Evolutionary conservation across 257 asterid genomes (phyloP), one percentile per base, ranked within the genome.

Genomic region (Solanum infundibuliforme): DNA sequence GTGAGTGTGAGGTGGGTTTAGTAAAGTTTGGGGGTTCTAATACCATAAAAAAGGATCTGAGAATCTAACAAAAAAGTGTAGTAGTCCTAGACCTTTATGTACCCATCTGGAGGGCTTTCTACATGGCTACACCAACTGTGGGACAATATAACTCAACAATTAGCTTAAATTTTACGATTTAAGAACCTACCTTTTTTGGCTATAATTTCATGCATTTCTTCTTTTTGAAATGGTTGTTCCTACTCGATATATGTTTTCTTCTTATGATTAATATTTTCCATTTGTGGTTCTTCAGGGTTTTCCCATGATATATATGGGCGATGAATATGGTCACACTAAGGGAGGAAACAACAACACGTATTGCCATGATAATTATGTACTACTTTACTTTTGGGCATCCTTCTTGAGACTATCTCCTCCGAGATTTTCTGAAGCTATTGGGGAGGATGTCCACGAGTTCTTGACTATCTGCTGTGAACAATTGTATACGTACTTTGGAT

Each of bases 311-410:
- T 89, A 90, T 87, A 97, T 97, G 99, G 99, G 99, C 10, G 99
- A 95, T 89, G 99, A 97, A 89, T 97, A 95, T 87, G 98, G 98
- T 83, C 99, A 97, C 92, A 94, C 98, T 8, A 97, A 97, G 92
- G 98, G 99, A 72, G 99, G 99, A 89, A 97, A 97, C 93, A 97
- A 97, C 95, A 97, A 97, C 87, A 93, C 98, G 23, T 95, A 97
- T 90, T 97, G 98, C 93, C 98, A 95, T 32, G 98, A 97, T 91
- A 97, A 95, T 87, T 93, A 90, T 87, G 98, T 96, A 95, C 87
- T 79, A 11, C 72, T 88, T 89, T 89, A 39, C 52, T 38, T 14
- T 9, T 39, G 43, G 43, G 43, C 12, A 39, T 39, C 12, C 43
- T 39, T 39, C 43, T 39, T 39, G 43, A 39, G 43, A 39, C 43